phyloP scores from a whole-genome alignment of 805 yeast genomes.

The Candida incommunis region DNA sequence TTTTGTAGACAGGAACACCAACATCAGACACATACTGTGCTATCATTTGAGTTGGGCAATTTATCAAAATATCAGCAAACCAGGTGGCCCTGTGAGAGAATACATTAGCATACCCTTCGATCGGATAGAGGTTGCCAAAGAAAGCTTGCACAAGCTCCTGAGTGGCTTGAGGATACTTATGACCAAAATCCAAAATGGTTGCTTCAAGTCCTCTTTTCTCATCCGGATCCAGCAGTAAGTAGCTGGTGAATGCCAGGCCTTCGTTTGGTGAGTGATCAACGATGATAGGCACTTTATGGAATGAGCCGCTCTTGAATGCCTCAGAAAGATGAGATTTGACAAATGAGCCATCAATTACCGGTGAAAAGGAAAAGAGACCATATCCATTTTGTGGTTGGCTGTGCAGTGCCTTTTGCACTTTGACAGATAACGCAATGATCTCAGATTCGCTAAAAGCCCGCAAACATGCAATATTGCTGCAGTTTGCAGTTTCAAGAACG shows the following conservation, averaged over 20 bases:
- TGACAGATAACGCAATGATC: background rate
- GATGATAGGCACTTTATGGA: constrained; percentile 6
- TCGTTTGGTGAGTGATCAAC: constrained; percentile 4
- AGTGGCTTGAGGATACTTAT: constrained; percentile 2
- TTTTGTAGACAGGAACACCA: constrained; percentile 5
- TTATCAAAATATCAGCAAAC: constrained; percentile 6
- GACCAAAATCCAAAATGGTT: constrained; percentile 2
- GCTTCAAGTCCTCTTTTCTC: background rate
- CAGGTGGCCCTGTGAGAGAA: constrained; percentile 5
- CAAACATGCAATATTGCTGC: constrained; percentile 7
- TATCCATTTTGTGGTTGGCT: constrained; percentile 6
- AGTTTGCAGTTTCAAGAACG: constrained; percentile 4
- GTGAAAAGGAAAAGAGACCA: constrained; percentile 7
- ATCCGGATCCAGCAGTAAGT: background rate
- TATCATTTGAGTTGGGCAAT: constrained; percentile 7
- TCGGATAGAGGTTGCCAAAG: background rate
- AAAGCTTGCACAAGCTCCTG: background rate
- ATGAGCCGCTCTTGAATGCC: constrained; percentile 6
- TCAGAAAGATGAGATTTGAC: constrained; percentile 3
- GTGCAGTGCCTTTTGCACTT: background rate
- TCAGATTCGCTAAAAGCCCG: constrained; percentile 2
- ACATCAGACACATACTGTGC: constrained; percentile 5
- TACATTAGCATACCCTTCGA: constrained; percentile 4
- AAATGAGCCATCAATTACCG: constrained; percentile 8
- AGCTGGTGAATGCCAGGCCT: constrained; percentile 6